Conservation (phyloP, 2,329 filamentous ascomycete species). For the Stachybotrys elegans region DNA sequence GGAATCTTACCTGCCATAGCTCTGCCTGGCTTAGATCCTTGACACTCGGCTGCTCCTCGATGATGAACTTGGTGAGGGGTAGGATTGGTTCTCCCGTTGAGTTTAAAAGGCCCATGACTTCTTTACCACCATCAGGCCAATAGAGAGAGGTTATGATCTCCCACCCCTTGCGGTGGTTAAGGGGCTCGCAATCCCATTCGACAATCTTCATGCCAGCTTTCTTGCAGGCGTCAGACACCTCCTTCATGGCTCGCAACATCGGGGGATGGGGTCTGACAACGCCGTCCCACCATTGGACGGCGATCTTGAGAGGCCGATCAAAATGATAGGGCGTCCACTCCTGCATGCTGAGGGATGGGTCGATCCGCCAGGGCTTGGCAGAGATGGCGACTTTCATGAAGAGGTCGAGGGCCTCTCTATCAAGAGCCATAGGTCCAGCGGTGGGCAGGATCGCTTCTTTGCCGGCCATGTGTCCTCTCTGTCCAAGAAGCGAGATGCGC, state of each 20-base stretch:
- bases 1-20: constrained; percentile 31
- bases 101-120: constrained; percentile 43
- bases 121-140: constrained; percentile 55
- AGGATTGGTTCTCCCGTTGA: constrained; percentile 52
- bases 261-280: constrained; percentile 58
- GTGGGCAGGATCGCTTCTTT: constrained; percentile 29
- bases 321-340: constrained; percentile 29
- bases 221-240: constrained; percentile 45
- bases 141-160: constrained; percentile 42
- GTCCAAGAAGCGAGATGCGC: constrained; percentile 21
- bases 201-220: constrained; percentile 48
- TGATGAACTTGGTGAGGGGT: constrained; percentile 54
- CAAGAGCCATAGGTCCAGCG: constrained; percentile 27
- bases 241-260: constrained; percentile 48
- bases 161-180: constrained; percentile 47
- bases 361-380: constrained; percentile 26
- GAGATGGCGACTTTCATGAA: constrained; percentile 27
- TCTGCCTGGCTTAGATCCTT: constrained; percentile 31
- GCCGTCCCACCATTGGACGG: constrained; percentile 53
- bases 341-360: constrained; percentile 24
- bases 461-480: constrained; percentile 22
- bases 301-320: constrained; percentile 50
- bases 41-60: constrained; percentile 46
- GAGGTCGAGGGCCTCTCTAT: constrained; percentile 27
- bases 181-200: constrained; percentile 44